These are phyloP conservation scores for Aegilops umbellulata DNA, from an alignment of 176 grass and related monocot genomes.

Conservation along the genomic window DNA sequence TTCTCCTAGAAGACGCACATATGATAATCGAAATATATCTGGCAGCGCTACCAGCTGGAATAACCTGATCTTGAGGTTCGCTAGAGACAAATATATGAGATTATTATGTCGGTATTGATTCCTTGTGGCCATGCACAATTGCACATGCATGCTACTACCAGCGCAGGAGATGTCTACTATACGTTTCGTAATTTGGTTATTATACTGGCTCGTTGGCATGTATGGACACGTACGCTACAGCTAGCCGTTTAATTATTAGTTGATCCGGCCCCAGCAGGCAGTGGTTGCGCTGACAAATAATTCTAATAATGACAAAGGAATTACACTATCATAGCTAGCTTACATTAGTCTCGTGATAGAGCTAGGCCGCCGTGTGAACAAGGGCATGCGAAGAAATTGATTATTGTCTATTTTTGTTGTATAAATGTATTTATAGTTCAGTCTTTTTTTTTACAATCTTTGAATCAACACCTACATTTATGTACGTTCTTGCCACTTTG, in stretches of 20 bases:
- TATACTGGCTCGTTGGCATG: not conserved
- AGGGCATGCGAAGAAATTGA: not conserved
- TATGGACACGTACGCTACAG: not conserved
- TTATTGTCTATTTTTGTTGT: not conserved
- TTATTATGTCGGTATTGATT: not conserved
- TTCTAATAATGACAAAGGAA: not conserved
- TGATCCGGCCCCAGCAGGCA: not conserved
- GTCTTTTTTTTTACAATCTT: too few relatives aligned
- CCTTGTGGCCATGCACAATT: not conserved
- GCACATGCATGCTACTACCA: not conserved
- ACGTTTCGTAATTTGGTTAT: not conserved
- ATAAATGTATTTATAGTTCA: too few relatives aligned
- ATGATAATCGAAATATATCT: not conserved
- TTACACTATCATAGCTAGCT: not conserved
- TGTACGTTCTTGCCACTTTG: too few relatives aligned
- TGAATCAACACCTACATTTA: too few relatives aligned
- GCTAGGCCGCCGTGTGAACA: not conserved
- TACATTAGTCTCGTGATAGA: not conserved
- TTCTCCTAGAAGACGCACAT: not conserved
- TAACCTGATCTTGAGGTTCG: not conserved
- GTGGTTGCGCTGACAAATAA: not conserved
- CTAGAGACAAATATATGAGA: not conserved
- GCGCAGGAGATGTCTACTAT: not conserved
- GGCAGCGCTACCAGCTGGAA: not conserved
- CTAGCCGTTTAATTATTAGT: not conserved